phyloP scores from a whole-genome alignment of 2,329 filamentous ascomycete species.

The Calonectria hawksworthii region DNA sequence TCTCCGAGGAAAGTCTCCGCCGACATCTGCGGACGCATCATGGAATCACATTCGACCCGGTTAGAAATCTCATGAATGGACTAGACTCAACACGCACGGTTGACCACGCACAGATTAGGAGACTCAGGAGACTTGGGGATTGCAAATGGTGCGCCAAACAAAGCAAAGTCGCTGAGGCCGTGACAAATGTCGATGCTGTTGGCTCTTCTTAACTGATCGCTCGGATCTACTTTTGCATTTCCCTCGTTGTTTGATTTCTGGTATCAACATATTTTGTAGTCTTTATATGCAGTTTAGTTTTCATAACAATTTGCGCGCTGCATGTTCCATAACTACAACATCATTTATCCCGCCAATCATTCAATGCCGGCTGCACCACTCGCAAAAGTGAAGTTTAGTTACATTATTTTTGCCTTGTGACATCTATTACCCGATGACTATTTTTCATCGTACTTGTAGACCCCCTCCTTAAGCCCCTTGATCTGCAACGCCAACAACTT shows the following conservation, averaged over 20 bases:
- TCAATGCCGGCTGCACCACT: too few relatives aligned
- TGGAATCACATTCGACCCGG: neutral
- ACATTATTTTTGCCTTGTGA: too few relatives aligned
- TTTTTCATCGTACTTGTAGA: constrained; percentile 45
- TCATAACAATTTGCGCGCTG: neutral
- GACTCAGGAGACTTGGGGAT: neutral
- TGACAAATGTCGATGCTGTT: too few relatives aligned
- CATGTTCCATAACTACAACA: neutral
- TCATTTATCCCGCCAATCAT: too few relatives aligned
- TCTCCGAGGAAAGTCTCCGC: neutral
- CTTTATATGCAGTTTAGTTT: neutral
- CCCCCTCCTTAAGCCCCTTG: constrained; percentile 56
- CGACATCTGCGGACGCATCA: neutral
- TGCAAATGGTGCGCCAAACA: neutral
- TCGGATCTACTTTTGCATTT: too few relatives aligned
- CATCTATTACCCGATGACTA: neutral
- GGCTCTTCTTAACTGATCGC: too few relatives aligned
- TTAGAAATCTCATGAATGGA: too few relatives aligned
- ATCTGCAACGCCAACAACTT: constrained; percentile 67
- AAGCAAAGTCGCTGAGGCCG: too few relatives aligned
- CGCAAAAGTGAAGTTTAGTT: too few relatives aligned
- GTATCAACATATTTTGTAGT: neutral
- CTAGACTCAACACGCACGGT: neutral
- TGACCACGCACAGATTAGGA: neutral
- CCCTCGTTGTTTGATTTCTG: neutral